Evolutionary conservation across 2,329 filamentous ascomycete species (phyloP).

Genomic region (Thermomyces lanuginosus): DNA sequence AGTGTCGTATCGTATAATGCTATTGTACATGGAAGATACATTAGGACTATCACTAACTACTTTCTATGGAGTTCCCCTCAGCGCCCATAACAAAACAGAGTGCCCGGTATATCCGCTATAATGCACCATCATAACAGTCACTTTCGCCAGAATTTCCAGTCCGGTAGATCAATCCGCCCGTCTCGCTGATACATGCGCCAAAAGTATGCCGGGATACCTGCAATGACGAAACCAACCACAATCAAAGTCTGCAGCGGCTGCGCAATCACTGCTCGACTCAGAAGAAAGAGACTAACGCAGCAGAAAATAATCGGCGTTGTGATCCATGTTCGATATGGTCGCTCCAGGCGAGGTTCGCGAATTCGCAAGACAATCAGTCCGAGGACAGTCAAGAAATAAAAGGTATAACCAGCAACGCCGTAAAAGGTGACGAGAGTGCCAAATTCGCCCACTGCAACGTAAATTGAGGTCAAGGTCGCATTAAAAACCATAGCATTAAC

Average conservation of each 20-base stretch:
- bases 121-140: no score
- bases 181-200: slow-evolving; percentile 61
- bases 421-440: slow-evolving; percentile 88
- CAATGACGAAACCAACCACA: slow-evolving; percentile 69
- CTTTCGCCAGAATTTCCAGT: slow-evolving; percentile 31
- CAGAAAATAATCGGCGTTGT: slow-evolving; percentile 95
- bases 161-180: slow-evolving; percentile 17
- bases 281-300: slow-evolving; percentile 84
- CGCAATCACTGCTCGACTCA: slow-evolving; percentile 76
- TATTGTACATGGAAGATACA: no score
- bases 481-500: slow-evolving; percentile 83
- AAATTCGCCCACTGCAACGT: slow-evolving; percentile 80
- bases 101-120: no score
- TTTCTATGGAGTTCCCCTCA: no score
- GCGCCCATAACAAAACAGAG: no score
- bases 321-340: slow-evolving; percentile 94
- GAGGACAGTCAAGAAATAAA: slow-evolving; percentile 91
- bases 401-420: slow-evolving; percentile 89
- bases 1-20: no score
- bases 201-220: slow-evolving; percentile 75
- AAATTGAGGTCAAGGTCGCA: slow-evolving; percentile 51
- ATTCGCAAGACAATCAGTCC: slow-evolving; percentile 84
- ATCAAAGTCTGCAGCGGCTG: slow-evolving; percentile 79
- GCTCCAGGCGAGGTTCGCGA: slow-evolving; percentile 67
- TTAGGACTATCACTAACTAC: no score